Base-by-base conservation (phyloP, 768 basidiomycete genomes). In the Leccinum variicolor region DNA sequence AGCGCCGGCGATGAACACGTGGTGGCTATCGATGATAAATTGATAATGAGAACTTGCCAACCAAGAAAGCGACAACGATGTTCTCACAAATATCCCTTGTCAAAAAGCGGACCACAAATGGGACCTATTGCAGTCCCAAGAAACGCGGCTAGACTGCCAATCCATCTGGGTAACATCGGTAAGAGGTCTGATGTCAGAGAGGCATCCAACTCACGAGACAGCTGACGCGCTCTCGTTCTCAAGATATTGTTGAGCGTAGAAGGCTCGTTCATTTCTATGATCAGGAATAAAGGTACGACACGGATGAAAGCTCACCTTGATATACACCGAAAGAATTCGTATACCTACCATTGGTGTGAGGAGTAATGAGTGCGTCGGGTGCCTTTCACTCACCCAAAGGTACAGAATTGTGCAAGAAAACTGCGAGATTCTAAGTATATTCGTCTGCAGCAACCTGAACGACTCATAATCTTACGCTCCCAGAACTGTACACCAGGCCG, bases 11-110 rank as follows among this genome's bases (percentile, higher is more conserved):
- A 72, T 65, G 28, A 52, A 57, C 55, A 51, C 50, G 15, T 51
- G 50, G 50, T 51, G 15, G 50, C 50, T 51, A 34, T 15, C 19
- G 29, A 25, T 51, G 6, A 6, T n/a, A n/a, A n/a, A n/a, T n/a
- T n/a, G n/a, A n/a, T 17, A 11, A 15, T 51, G 21, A 34, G 50
- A 14, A 21, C 2, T 13, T 15, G 4, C 4, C 9, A n/a, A 34
- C 11, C 50, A 51, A 17, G 19, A 21, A 14, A 21, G 15, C 6
- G 33, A 34, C 21, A 34, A 21, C 17, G 4, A 25, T 34, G 11
- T 19, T 14, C 69, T 63, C 50, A 70, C 69, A 70, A 70, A 58
- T 70, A 66, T 61, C 69, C 69, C 0, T 55, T 60, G 41, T 69
- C 69, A 10, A 66, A 69, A 15, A 69, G 56, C 6, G 62, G 64